phyloP scores from a whole-genome alignment of 257 asterid genomes.

The Lantana camara region DNA sequence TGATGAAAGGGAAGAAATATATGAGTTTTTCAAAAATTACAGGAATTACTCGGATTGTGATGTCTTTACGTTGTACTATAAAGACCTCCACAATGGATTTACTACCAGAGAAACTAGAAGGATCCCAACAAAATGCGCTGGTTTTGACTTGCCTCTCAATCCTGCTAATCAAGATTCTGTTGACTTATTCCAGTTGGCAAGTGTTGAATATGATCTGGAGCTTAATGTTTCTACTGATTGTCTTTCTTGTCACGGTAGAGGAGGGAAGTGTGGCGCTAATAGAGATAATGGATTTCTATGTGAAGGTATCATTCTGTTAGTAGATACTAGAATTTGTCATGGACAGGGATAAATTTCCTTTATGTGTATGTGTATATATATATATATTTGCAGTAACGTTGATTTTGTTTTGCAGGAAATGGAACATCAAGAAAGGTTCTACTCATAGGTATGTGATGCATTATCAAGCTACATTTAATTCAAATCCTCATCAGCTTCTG shows the following conservation, averaged over 20 bases:
- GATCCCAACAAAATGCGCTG: slow-evolving; percentile 2
- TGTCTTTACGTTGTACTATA: not conserved
- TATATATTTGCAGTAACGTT: too few relatives aligned
- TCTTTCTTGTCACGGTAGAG: slow-evolving; percentile 28
- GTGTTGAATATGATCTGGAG: slow-evolving; percentile 25
- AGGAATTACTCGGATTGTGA: slow-evolving; percentile 1
- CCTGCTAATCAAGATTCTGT: not conserved
- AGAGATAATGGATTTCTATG: slow-evolving; percentile 19
- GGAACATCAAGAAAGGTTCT: too few relatives aligned
- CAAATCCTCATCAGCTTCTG: too few relatives aligned
- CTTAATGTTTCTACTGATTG: slow-evolving; percentile 42
- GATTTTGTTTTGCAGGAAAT: too few relatives aligned
- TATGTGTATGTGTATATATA: too few relatives aligned
- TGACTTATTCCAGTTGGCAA: slow-evolving; percentile 9
- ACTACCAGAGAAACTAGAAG: not conserved
- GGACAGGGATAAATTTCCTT: too few relatives aligned
- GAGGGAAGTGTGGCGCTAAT: slow-evolving; percentile 39
- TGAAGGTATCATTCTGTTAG: slow-evolving; percentile 35
- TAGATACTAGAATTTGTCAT: too few relatives aligned
- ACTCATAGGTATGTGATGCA: too few relatives aligned
- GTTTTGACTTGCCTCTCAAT: slow-evolving; percentile 27
- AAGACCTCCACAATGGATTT: not conserved
- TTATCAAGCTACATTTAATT: too few relatives aligned
- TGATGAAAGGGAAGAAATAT: not conserved
- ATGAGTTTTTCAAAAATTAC: not conserved